Base-by-base conservation (phyloP, 257 asterid species). In the Dorcoceras hygrometricum region DNA sequence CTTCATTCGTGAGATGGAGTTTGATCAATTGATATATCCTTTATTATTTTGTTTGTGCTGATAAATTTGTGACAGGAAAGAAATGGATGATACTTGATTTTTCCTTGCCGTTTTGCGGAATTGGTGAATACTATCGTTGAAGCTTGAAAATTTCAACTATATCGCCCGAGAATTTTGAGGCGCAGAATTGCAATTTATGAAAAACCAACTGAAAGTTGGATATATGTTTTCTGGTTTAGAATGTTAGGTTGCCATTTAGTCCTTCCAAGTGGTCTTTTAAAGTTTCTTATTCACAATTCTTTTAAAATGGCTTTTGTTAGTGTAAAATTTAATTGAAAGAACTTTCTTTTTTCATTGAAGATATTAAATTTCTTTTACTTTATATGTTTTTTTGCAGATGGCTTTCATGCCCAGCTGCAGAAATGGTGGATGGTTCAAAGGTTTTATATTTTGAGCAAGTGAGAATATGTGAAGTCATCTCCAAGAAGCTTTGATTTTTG, bases 361-460 rank as follows among this genome's bases (percentile, higher is more conserved):
- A 27, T 66, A 9, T 53, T 28, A 46, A 62, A 46, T 46, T 18
- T 46, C 22, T 46, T 46, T 46, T n/a, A 46, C 54, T 16, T 46
- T 22, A 18, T 16, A 46, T 46, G 20, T 46, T 16, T 1, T 16
- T 46, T 46, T 46, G 7, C 20, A 46, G 54, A 46, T 46, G 54
- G 54, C 54, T 46, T 46, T 46, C 54, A 46, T 46, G 54, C 8
- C 54, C 54, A 16, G 54, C 54, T 51, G 96, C 95, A 0, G 99
- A 94, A 78, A 88, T 90, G 96, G 96, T 79, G 57, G 99, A 94
- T 80, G 99, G 95, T 76, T 87, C 99, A 22, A 94, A 83, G 82
- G 96, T 94, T 75, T 76, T 90, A 83, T 94, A 94, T 80, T 83
- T 87, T 78, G 99, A 94, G 67, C 92, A 94, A 91, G 99, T 87